These are phyloP conservation scores for Endotrypanum monterogeii DNA, from an alignment of 208 protist genomes.

Conservation along the genomic window DNA sequence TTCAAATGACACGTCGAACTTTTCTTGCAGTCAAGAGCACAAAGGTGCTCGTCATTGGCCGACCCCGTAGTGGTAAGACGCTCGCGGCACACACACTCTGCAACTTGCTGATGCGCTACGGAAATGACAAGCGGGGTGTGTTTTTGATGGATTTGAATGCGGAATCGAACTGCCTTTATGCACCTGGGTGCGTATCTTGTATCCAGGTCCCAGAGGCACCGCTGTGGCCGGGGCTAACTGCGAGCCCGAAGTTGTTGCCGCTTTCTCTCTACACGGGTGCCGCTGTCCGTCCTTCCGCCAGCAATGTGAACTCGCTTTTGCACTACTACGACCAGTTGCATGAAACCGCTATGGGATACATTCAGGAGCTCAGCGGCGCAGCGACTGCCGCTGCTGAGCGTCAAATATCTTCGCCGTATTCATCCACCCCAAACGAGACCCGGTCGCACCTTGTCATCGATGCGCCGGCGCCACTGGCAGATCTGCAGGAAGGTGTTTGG, in stretches of 20 bases:
- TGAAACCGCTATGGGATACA: slow-evolving; percentile 43
- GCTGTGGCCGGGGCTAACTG: slow-evolving; percentile 55
- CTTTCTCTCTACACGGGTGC: slow-evolving; percentile 62
- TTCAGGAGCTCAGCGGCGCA: slow-evolving; percentile 38
- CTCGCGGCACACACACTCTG: slow-evolving; percentile 73
- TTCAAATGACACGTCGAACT: slow-evolving; percentile 63
- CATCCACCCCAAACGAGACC: slow-evolving; percentile 11
- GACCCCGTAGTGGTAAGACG: slow-evolving; percentile 56
- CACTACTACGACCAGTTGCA: slow-evolving; percentile 69
- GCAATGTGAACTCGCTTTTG: slow-evolving; percentile 38
- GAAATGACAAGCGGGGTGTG: slow-evolving; percentile 25
- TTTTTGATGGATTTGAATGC: slow-evolving; percentile 74
- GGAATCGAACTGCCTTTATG: slow-evolving; percentile 71
- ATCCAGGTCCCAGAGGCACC: slow-evolving; percentile 36
- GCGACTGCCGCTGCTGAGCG: slow-evolving; percentile 4
- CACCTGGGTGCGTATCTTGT: slow-evolving; percentile 64
- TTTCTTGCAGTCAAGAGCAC: slow-evolving; percentile 31
- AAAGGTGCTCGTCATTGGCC: slow-evolving; percentile 75
- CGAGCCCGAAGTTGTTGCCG: slow-evolving; percentile 44
- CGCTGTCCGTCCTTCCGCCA: slow-evolving; percentile 40
- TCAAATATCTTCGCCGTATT: slow-evolving; percentile 3
- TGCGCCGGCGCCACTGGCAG: slow-evolving; percentile 56
- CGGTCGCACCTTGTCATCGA: slow-evolving; percentile 63
- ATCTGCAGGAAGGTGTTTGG: slow-evolving; percentile 65
- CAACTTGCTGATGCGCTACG: slow-evolving; percentile 56